Base-by-base conservation (phyloP, 2,329 filamentous ascomycete genomes). In the Diaporthe citrichinensis region DNA sequence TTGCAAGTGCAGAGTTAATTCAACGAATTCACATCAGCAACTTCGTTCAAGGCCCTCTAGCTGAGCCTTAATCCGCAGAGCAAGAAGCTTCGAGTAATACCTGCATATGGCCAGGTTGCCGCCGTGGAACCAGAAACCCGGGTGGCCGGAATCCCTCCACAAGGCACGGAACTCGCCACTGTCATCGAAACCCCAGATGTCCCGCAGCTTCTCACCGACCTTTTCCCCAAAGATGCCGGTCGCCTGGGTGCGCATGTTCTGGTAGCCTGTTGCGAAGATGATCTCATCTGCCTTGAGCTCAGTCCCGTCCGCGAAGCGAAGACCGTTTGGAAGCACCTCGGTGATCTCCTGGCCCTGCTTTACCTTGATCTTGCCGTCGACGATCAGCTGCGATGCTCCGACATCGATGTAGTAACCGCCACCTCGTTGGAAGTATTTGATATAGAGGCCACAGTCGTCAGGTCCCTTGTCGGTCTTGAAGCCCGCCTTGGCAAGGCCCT, bases 321-420 rank as follows among this genome's bases (percentile, higher is more conserved):
- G 77, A 1, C 86, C 87, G 0, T 84, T 79, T 0, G 87, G 83
- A 0, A 88, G 84, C 3, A 93, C 87, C 31, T 85, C 83, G 2
- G 83, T 80, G 20, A 93, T 89, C 15, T 90, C 89, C 6, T 88
- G 87, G 0, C 89, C 90, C 55, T 90, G 88, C 80, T 90, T 90
- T 36, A 94, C 84, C 78, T 90, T 90, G 81, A 94, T 90, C 80
- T 90, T 91, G 0, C 92, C 91, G 17, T 92, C 89, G 2, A 86
- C 85, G 75, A 94, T 92, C 34, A 94, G 86, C 79, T 90, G 83
- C 0, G 89, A 90, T 0, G 88, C 90, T 0, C 93, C 93, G 1
- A 93, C 91, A 76, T 94, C 91, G 77, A 94, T 92, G 82, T 94
- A 94, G 80, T 94, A 94, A 0, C 92, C 92, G 0, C 93, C 92